These are phyloP conservation scores for Triadica sebifera DNA, from an alignment of 345 rosid genomes.

Conservation along the genomic window DNA sequence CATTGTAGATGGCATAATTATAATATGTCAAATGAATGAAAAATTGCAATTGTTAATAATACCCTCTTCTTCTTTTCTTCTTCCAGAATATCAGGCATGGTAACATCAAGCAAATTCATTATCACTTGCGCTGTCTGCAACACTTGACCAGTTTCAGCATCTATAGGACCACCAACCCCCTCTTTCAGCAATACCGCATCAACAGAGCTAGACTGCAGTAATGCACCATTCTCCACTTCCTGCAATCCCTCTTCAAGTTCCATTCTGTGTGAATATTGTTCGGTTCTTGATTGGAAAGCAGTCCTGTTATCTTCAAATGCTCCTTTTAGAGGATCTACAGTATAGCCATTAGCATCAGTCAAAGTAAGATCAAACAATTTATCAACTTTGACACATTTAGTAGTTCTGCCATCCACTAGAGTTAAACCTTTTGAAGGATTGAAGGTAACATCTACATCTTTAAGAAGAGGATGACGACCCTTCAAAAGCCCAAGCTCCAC, in stretches of 20 bases:
- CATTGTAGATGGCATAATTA: background rate
- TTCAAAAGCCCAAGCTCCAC: conserved; percentile 95
- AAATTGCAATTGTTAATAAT: conserved; percentile 17
- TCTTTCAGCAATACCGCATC: conserved; percentile 45
- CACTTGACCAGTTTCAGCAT: conserved; percentile 60
- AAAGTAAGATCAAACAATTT: conserved; percentile 41
- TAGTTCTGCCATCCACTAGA: conserved; percentile 44
- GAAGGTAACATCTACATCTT: conserved; percentile 75
- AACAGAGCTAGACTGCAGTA: conserved; percentile 36
- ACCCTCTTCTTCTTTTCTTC: conserved; percentile 80
- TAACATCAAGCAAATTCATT: conserved; percentile 77
- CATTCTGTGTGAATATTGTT: too few relatives aligned
- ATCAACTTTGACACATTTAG: conserved; percentile 32
- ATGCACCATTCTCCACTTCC: conserved; percentile 25
- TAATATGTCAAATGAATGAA: background rate
- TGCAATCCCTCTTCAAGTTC: too few relatives aligned
- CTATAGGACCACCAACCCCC: conserved; percentile 34
- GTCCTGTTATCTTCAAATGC: conserved; percentile 35
- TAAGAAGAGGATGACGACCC: conserved; percentile 94
- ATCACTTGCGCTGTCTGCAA: conserved; percentile 71
- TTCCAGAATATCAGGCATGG: conserved; percentile 67
- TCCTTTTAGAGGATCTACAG: conserved; percentile 32
- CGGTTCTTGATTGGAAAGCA: conserved; percentile 31
- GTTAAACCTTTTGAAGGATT: conserved; percentile 62
- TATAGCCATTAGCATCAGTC: conserved; percentile 44